Evolutionary conservation across 1,284 basidiomycete species (phyloP).

Genomic region (Fomitopsis palustris): DNA sequence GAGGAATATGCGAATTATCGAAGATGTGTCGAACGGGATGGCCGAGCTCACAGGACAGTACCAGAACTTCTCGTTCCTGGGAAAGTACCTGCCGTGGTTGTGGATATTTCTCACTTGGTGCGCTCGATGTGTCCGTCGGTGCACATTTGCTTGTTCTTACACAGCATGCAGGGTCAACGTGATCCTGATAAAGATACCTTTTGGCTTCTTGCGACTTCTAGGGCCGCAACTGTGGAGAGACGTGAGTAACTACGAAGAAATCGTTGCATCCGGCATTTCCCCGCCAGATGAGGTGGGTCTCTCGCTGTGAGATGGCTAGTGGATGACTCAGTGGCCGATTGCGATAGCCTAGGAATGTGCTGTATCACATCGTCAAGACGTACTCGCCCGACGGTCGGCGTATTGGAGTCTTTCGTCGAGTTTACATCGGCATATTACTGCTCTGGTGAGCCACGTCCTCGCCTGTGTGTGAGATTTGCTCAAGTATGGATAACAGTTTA

Average conservation of each 20-base stretch:
- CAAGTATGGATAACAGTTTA: conserved; percentile 17
- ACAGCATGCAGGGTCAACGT: conserved; percentile 18
- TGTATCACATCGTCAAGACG: conserved; percentile 22
- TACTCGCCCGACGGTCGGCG: conserved; percentile 14
- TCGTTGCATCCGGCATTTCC: conserved; percentile 13
- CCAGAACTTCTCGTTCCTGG: conserved; percentile 23
- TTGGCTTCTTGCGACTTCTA: conserved; percentile 19
- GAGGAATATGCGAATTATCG: conserved; percentile 24
- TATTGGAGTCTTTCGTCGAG: conserved; percentile 15
- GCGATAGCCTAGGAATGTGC: conserved; percentile 16
- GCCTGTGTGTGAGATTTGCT: neutral
- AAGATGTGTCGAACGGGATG: conserved; percentile 30
- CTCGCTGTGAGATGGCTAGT: neutral
- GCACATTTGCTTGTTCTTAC: neutral
- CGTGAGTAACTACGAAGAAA: conserved; percentile 17
- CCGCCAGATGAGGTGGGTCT: conserved; percentile 15
- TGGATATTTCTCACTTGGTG: conserved; percentile 29
- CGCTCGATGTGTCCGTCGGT: conserved; percentile 9
- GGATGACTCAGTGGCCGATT: neutral
- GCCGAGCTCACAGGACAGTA: conserved; percentile 32
- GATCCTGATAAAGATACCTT: conserved; percentile 19
- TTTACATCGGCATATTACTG: conserved; percentile 17
- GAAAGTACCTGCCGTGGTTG: conserved; percentile 23
- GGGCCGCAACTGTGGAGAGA: conserved; percentile 21
- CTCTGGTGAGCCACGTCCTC: conserved; percentile 16